Evolutionary conservation across 768 basidiomycete species (phyloP), one percentile per base, ranked within the genome.

Genomic region (Trametes cinnabarina): DNA sequence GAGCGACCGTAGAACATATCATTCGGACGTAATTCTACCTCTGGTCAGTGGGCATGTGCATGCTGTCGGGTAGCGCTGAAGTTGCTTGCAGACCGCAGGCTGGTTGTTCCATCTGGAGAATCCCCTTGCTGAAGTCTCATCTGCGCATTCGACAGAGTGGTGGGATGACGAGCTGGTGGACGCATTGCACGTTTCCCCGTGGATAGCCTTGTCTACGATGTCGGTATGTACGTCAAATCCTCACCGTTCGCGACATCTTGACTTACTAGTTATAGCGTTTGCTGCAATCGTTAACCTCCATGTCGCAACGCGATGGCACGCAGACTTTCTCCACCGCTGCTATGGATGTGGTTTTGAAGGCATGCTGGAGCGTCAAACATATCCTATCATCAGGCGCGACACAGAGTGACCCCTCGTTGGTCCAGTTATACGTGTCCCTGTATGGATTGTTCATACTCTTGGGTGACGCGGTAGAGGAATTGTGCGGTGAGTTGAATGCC

Each of bases 1-100:
- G 85, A 68, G 72, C 46, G 87, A 88, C 63, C 72, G 74, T 57
- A 77, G 82, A 20, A 67, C 73, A 37, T 74, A 78, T 26, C 70
- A 82, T 34, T 72, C 78, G 2, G 85, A 86, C 51, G 72, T 71
- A 26, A 73, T 87, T 44, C 69, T 75, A 4, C 67, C 67, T n/a
- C 32, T 62, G 28, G 61, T 62, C 6, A 22, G 57, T 46, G 9
- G 20, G 3, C 15, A 2, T 20, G 15, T 23, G 14, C 1, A n/a
- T 2, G 3, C 17, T 5, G 2, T 25, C 14, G 10, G 17, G 15
- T n/a, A 23, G 2, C 39, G 20, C 30, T 39, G 19, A 35, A 5
- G 23, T 12, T 23, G 19, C 3, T 7, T 14, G 28, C 52, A 86
- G 86, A 82, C 80, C 12, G 71, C 77, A 30, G 74, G 75, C 22